A percentile compares a stretch with the other conserved stretches of the same genome.
Conservation (phyloP, 495 filamentous ascomycete species). For the Tetracladium setigerum region DNA sequence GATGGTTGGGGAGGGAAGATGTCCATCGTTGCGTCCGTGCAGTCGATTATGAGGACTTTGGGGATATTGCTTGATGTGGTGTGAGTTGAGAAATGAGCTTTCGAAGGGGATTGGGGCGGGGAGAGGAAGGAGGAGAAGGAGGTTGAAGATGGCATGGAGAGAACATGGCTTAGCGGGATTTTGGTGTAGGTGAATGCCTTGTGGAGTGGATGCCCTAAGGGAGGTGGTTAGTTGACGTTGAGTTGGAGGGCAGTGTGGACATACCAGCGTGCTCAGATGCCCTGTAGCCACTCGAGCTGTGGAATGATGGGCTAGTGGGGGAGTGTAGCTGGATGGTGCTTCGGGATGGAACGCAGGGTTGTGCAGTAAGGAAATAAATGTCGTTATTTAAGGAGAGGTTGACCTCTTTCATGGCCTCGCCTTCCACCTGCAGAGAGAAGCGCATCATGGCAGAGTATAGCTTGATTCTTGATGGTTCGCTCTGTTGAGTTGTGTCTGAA, state of each 20-base stretch:
- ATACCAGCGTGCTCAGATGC: background rate
- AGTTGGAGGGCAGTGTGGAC: background rate
- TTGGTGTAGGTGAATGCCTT: slow-evolving; percentile 48
- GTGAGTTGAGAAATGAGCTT: slow-evolving; percentile 4
- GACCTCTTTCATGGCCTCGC: slow-evolving; percentile 34
- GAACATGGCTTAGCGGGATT: slow-evolving; percentile 36
- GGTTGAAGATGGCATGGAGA: slow-evolving; percentile 20
- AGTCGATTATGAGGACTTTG: slow-evolving; percentile 44
- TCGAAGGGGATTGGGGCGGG: background rate
- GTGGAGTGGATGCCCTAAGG: slow-evolving; percentile 56
- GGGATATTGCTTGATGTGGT: slow-evolving; percentile 14
- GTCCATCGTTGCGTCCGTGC: slow-evolving; percentile 21
- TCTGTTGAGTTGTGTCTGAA: slow-evolving; percentile 8
- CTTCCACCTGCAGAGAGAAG: slow-evolving; percentile 38
- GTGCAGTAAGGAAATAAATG: slow-evolving; percentile 57
- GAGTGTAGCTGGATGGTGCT: slow-evolving; percentile 40
- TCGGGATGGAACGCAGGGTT: slow-evolving; percentile 53
- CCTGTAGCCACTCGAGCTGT: background rate
- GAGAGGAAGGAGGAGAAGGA: slow-evolving; percentile 12
- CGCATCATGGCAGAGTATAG: slow-evolving; percentile 43
- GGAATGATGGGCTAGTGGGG: slow-evolving; percentile 30
- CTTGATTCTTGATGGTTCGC: slow-evolving; percentile 28
- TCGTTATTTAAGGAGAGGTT: slow-evolving; percentile 45
- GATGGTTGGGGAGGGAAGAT: background rate
- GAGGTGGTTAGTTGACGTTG: slow-evolving; percentile 11